These are phyloP conservation scores for Allomyces macrogynus DNA, from an alignment of 192 early-diverging fungal genomes.

Conservation along the genomic window DNA sequence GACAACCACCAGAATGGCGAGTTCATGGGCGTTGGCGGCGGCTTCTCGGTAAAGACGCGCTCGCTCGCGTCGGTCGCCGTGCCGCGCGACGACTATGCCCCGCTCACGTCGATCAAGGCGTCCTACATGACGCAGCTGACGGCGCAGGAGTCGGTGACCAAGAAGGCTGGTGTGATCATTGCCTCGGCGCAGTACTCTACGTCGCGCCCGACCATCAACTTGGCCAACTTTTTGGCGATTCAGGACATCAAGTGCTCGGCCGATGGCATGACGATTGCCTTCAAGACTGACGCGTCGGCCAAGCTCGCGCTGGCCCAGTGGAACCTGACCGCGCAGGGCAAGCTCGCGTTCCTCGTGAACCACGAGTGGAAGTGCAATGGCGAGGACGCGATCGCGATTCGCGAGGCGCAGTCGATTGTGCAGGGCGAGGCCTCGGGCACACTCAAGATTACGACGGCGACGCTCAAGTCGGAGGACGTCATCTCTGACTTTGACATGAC, in stretches of 20 bases:
- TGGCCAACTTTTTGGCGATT: not conserved
- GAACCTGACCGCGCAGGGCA: not conserved
- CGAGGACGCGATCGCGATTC: not conserved
- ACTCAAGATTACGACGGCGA: slow-evolving; percentile 1
- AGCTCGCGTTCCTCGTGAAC: not conserved
- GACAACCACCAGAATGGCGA: too few relatives aligned
- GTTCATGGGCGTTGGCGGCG: too few relatives aligned
- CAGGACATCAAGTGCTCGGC: not conserved
- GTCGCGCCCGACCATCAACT: not conserved
- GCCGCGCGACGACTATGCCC: not conserved
- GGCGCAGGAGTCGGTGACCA: not conserved
- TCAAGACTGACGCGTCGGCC: not conserved
- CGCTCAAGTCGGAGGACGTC: not conserved
- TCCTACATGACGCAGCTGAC: not conserved
- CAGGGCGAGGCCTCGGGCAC: not conserved
- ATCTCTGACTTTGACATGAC: not conserved
- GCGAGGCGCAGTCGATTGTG: not conserved
- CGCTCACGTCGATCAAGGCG: not conserved
- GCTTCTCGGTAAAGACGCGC: too few relatives aligned
- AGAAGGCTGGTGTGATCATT: not conserved
- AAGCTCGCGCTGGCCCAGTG: not conserved
- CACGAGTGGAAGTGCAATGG: not conserved
- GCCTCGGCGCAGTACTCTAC: not conserved
- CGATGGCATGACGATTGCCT: not conserved
- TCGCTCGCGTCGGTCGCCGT: too few relatives aligned